Percentiles rank a stretch among this genome's conserved stretches.
These are phyloP conservation scores for Suillus placidus DNA, from an alignment of 768 basidiomycete species.

Conservation along the genomic window DNA sequence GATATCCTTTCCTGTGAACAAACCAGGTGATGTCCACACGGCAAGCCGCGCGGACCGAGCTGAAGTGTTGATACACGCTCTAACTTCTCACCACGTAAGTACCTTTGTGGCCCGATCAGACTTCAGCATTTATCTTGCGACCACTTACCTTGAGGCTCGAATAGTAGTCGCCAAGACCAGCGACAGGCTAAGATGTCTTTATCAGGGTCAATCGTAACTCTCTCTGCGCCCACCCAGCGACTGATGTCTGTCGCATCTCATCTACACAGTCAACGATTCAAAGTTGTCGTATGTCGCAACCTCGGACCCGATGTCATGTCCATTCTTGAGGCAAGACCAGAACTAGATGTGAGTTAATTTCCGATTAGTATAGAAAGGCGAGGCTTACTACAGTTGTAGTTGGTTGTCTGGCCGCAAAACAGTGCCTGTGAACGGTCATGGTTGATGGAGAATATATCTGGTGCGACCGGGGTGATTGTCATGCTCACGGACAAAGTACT, in stretches of 20 bases:
- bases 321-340: slow-evolving; percentile 47
- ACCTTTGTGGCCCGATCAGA: background rate
- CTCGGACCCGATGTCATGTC: slow-evolving; percentile 69
- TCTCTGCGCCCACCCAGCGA: slow-evolving; percentile 14
- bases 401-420: slow-evolving; percentile 58
- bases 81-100: background rate
- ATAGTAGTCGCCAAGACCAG: background rate
- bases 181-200: slow-evolving; percentile 23
- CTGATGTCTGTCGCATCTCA: slow-evolving; percentile 31
- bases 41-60: background rate
- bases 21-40: slow-evolving; percentile 4
- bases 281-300: slow-evolving; percentile 61
- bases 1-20: background rate
- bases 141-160: background rate
- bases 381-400: slow-evolving; percentile 28
- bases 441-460: slow-evolving; percentile 73
- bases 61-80: background rate
- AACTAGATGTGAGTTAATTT: slow-evolving; percentile 51
- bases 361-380: background rate
- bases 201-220: slow-evolving; percentile 28
- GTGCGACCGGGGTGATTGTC: slow-evolving; percentile 62
- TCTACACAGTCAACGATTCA: slow-evolving; percentile 31
- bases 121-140: background rate
- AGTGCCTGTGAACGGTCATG: slow-evolving; percentile 60
- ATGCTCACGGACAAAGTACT: slow-evolving; percentile 74